Evolutionary conservation across 2,329 filamentous ascomycete genomes (phyloP), one percentile per base, ranked within the genome.

Genomic region (Cladosporium sphaerospermum): DNA sequence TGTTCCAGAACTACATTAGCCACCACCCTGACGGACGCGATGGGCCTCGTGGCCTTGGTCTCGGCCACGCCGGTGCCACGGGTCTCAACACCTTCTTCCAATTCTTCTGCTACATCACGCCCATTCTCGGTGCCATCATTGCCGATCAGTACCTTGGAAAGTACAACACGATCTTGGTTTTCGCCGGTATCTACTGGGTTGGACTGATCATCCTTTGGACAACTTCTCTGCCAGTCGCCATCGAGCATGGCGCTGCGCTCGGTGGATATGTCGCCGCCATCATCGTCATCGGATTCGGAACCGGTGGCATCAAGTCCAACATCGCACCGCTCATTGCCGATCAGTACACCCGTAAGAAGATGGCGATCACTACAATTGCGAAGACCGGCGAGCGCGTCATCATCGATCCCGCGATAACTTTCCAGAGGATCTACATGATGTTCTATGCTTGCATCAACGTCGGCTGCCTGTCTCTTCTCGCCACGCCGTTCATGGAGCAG

Each of bases 271-370:
- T 84, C 2, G 70, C 83, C 31, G 81, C 82, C 28, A 75, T 87
- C 59, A 69, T 87, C 42, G 78, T 89, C 63, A 80, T 89, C 64
- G 85, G 85, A n/a, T 68, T 88, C 31, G 87, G 87, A 41, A 88
- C 86, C 1, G 87, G 87, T 57, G 85, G 88, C 63, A 89, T 91
- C 79, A 92, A 91, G 75, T 81, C 84, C 57, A 91, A 91, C 64
- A 86, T 91, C 41, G 71, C 72, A 7, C 75, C 75, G 2, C 58
- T 77, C 16, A 75, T 77, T 52, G 74, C 74, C 8, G 75, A 77
- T 57, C 75, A 77, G 59, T 73, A 75, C 47, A 66, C 64, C 5
- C 67, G 67, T 14, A 71, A 66, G n/a, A 69, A 64, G 23, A 69
- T 71, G 18, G 71, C 69, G 44, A 61, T 77, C 52, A 71, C 67